phyloP scores from a whole-genome alignment of 768 basidiomycete species.

The Dacryopinax primogenitus region DNA sequence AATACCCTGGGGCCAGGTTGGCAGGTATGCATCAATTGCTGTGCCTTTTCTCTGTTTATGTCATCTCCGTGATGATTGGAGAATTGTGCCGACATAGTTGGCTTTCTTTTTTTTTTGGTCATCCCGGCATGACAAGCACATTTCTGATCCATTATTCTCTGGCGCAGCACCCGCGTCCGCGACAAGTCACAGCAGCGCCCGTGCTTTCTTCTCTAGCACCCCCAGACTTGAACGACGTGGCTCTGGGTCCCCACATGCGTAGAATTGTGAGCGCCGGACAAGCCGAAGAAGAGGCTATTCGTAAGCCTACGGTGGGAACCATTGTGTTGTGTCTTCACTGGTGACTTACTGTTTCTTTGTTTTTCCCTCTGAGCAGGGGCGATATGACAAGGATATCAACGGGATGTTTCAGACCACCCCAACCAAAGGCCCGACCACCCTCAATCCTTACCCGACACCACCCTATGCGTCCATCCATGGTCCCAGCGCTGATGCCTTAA shows the following conservation, averaged over 20 bases:
- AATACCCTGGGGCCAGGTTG: constrained; percentile 49
- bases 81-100: neutral
- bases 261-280: neutral
- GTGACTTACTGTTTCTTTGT: neutral
- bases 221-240: neutral
- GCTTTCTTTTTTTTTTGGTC: neutral
- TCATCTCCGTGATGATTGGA: neutral
- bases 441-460: neutral
- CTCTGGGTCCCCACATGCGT: neutral
- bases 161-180: constrained; percentile 36
- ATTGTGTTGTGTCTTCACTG: neutral
- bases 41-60: constrained; percentile 3
- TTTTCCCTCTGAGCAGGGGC: neutral
- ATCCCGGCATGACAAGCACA: constrained; percentile 8
- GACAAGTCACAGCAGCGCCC: constrained; percentile 32
- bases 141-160: constrained; percentile 27
- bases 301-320: neutral
- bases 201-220: neutral
- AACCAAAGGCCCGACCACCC: neutral
- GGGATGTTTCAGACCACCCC: neutral
- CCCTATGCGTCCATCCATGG: constrained; percentile 2
- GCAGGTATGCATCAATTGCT: constrained; percentile 39
- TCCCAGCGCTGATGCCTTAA: neutral
- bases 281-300: neutral
- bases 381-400: neutral